A percentile compares a stretch with the other conserved stretches of the same genome.
Evolutionary conservation across 345 rosid species (phyloP).

Genomic region (Eucalyptus paniculata): DNA sequence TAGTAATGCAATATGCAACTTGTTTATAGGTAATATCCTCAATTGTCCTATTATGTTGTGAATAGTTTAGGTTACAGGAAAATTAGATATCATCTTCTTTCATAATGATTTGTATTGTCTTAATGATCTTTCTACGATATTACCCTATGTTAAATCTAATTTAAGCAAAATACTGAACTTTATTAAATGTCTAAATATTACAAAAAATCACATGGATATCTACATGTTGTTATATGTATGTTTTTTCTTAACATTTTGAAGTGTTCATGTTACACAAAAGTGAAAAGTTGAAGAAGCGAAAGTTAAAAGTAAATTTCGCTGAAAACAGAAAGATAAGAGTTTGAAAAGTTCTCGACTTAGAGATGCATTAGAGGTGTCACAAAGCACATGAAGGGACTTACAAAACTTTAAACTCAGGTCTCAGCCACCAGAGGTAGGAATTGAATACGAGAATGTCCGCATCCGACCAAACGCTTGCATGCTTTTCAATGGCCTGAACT

Average conservation of each 20-base stretch:
- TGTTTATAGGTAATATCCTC: background rate
- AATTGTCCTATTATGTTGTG: background rate
- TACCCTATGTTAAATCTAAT: background rate
- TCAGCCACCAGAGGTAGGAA: conserved; percentile 92
- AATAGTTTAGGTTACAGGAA: background rate
- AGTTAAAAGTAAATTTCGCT: background rate
- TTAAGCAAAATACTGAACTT: background rate
- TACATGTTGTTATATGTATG: background rate
- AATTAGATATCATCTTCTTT: background rate
- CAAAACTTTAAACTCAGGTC: conserved; percentile 52
- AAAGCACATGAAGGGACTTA: conserved; percentile 18
- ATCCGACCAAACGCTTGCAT: conserved; percentile 65
- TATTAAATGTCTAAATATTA: background rate
- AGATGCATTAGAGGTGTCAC: background rate
- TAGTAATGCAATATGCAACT: background rate
- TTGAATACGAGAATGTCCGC: conserved; percentile 67
- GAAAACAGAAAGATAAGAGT: background rate
- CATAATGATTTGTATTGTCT: background rate
- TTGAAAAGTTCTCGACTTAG: background rate
- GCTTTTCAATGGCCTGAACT: conserved; percentile 67
- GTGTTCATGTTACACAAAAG: background rate
- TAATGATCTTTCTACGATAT: background rate
- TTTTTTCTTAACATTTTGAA: background rate
- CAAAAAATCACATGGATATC: background rate
- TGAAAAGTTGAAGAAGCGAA: background rate